A percentile compares a stretch with the other conserved stretches of the same genome.
Evolutionary conservation across 345 rosid species (phyloP).

Genomic region (Geranium brycei): DNA sequence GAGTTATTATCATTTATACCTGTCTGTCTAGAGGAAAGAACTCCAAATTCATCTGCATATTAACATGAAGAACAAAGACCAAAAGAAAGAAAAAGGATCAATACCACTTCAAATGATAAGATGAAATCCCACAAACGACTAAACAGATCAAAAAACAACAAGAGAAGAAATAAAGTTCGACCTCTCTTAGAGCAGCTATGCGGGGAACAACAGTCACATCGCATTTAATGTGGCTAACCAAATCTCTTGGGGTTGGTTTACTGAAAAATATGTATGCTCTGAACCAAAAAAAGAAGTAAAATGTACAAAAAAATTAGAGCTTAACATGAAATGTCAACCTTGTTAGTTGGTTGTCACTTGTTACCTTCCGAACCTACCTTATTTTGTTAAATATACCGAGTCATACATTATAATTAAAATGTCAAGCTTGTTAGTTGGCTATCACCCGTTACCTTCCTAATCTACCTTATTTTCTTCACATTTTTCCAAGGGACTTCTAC

Average conservation of each 20-base stretch:
- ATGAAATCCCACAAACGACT: neutral
- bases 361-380: too few species aligned
- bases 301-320: constrained; percentile 1
- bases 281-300: constrained; percentile 3
- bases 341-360: too few species aligned
- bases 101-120: neutral
- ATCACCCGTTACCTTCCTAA: too few species aligned
- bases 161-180: constrained; percentile 13
- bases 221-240: constrained; percentile 74
- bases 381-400: too few species aligned
- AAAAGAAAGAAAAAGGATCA: neutral
- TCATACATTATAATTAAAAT: too few species aligned
- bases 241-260: constrained; percentile 53
- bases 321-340: neutral
- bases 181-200: constrained; percentile 91
- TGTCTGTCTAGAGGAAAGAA: constrained; percentile 82
- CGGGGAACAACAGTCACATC: constrained; percentile 83
- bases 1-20: constrained; percentile 20
- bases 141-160: neutral
- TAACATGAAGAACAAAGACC: neutral
- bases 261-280: constrained; percentile 90
- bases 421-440: too few species aligned
- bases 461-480: too few species aligned
- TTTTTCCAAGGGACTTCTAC: too few species aligned
- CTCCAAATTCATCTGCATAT: constrained; percentile 80